phyloP scores from a whole-genome alignment of 768 basidiomycete species.

The Rhizopogon roseolus region DNA sequence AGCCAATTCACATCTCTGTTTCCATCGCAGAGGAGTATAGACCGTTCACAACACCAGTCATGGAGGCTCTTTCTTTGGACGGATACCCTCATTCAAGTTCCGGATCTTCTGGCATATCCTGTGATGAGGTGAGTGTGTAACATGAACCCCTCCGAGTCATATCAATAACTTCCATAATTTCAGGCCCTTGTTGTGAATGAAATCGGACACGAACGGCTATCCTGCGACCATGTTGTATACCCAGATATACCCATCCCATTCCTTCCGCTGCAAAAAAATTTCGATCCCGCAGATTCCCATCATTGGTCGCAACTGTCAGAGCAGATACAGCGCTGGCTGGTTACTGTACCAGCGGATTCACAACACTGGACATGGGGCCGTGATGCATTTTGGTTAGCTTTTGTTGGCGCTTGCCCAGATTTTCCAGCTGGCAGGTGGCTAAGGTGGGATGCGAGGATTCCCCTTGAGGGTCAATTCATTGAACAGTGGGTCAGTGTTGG shows the following conservation, averaged over 20 bases:
- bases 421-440: slow-evolving; percentile 4
- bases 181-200: neutral
- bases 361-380: slow-evolving; percentile 4
- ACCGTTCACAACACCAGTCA: neutral
- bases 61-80: neutral
- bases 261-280: neutral
- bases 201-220: neutral
- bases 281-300: neutral
- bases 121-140: neutral
- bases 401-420: slow-evolving; percentile 2
- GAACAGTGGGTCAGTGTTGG: neutral
- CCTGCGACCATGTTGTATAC: too few species aligned
- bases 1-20: slow-evolving; percentile 2
- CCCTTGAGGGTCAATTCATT: slow-evolving; percentile 3
- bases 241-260: neutral
- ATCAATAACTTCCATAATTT: neutral
- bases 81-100: neutral
- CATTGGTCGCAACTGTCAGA: neutral
- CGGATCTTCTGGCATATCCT: neutral
- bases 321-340: slow-evolving; percentile 3
- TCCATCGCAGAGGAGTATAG: slow-evolving; percentile 1
- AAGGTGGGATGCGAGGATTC: slow-evolving; percentile 3
- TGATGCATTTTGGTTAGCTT: slow-evolving; percentile 5
- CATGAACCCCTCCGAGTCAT: neutral
- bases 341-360: neutral